A percentile compares a stretch with the other conserved stretches of the same genome.
Evolutionary conservation across 2,329 filamentous ascomycete species (phyloP).

Genomic region (Penicillium verrucosum): DNA sequence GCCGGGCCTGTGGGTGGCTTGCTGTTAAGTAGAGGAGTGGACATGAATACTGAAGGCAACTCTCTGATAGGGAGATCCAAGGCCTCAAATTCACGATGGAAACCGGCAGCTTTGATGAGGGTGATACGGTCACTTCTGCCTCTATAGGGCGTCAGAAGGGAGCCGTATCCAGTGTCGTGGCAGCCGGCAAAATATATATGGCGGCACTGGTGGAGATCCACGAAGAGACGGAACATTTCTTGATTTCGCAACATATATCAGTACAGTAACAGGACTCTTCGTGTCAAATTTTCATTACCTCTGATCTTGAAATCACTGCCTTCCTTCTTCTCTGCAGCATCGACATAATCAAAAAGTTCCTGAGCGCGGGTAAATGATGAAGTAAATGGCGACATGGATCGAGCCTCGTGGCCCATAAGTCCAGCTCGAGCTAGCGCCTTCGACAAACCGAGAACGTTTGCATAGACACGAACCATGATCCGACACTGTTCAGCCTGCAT

Average conservation of each 20-base stretch:
- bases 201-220: constrained; percentile 59
- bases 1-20: constrained; percentile 7
- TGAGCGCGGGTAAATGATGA: constrained; percentile 58
- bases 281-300: constrained; percentile 33
- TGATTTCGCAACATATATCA: constrained; percentile 1
- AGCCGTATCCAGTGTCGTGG: constrained; percentile 58
- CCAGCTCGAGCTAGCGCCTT: constrained; percentile 50
- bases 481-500: constrained; percentile 51
- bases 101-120: constrained; percentile 51
- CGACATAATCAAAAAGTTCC: constrained; percentile 59
- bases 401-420: constrained; percentile 53
- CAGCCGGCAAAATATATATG: constrained; percentile 64
- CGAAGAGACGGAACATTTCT: constrained; percentile 48
- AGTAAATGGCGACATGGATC: constrained; percentile 55
- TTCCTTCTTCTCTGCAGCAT: constrained; percentile 60
- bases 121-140: constrained; percentile 53
- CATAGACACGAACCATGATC: constrained; percentile 56
- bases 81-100: constrained; percentile 53
- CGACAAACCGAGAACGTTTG: constrained; percentile 54
- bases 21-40: constrained; percentile 31
- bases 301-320: constrained; percentile 60
- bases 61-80: constrained; percentile 53
- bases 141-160: constrained; percentile 53
- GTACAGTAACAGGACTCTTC: constrained; percentile 12
- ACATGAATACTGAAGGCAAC: constrained; percentile 53